Evolutionary conservation across 1,284 basidiomycete genomes (phyloP).

Genomic region (Papiliotrema fonsecae): DNA sequence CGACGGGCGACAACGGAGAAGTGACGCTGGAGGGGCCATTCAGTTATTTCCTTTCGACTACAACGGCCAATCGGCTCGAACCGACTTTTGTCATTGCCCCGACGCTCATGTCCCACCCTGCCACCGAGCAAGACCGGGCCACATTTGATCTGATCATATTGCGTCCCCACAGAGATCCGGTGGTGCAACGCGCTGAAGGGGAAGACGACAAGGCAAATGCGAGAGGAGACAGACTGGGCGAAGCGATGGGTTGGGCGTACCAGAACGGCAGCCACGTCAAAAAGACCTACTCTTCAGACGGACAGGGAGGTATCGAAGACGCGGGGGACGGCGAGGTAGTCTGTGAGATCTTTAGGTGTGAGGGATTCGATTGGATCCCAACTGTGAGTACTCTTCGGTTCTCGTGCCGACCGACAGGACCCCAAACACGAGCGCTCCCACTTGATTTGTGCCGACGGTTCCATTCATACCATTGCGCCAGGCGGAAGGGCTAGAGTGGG

Average conservation of each 20-base stretch:
- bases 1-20: constrained; percentile 48
- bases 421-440: constrained; percentile 57
- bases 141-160: constrained; percentile 75
- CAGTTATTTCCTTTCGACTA: constrained; percentile 73
- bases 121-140: constrained; percentile 22
- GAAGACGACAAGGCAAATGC: constrained; percentile 42
- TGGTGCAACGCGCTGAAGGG: constrained; percentile 33
- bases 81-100: constrained; percentile 71
- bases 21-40: constrained; percentile 70
- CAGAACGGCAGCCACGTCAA: constrained; percentile 64
- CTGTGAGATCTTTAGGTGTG: constrained; percentile 75
- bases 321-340: constrained; percentile 52
- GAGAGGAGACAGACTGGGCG: constrained; percentile 41
- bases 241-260: constrained; percentile 64
- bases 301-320: constrained; percentile 25
- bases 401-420: constrained; percentile 49
- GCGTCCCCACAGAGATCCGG: constrained; percentile 70
- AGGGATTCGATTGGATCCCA: constrained; percentile 79
- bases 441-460: constrained; percentile 68
- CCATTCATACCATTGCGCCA: constrained; percentile 57
- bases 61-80: constrained; percentile 79
- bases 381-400: constrained; percentile 45
- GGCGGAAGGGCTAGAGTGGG: constrained; percentile 50
- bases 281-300: constrained; percentile 53
- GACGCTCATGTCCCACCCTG: constrained; percentile 47